Percentiles rank a stretch among this genome's conserved stretches.
Evolutionary conservation across 2,329 filamentous ascomycete species (phyloP).

Genomic region (Fusarium redolens): DNA sequence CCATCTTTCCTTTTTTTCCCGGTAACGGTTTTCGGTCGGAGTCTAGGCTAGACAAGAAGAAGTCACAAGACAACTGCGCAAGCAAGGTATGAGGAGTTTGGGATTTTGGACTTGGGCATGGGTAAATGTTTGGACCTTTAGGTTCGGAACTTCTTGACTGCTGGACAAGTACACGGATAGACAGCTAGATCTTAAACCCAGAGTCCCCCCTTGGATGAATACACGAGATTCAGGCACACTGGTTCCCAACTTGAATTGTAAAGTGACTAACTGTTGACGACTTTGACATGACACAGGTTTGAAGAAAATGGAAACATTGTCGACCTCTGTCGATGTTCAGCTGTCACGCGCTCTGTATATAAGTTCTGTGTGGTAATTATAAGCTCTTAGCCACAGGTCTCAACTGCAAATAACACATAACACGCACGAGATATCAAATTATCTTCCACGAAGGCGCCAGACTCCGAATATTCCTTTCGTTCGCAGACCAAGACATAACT

Average conservation of each 20-base stretch:
- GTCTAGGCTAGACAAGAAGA: not conserved
- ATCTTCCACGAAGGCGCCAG: not conserved
- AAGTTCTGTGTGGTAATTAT: too few relatives aligned
- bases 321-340: accelerated
- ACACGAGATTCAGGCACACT: not conserved
- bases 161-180: not conserved
- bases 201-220: not conserved
- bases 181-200: not conserved
- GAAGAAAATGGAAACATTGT: accelerated
- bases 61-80: not conserved
- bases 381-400: too few relatives aligned
- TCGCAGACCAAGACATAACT: too few relatives aligned
- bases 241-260: not conserved
- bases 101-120: not conserved
- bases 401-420: too few relatives aligned
- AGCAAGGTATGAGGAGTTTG: not conserved
- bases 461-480: not conserved
- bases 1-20: not conserved
- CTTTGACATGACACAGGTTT: not conserved
- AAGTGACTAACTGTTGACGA: not conserved
- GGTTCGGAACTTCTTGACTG: not conserved
- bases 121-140: not conserved
- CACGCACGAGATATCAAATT: accelerated
- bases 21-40: not conserved
- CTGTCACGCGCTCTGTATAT: accelerated